Conservation (phyloP, 164 flowering plant genomes). For the Litsea cubeba region DNA sequence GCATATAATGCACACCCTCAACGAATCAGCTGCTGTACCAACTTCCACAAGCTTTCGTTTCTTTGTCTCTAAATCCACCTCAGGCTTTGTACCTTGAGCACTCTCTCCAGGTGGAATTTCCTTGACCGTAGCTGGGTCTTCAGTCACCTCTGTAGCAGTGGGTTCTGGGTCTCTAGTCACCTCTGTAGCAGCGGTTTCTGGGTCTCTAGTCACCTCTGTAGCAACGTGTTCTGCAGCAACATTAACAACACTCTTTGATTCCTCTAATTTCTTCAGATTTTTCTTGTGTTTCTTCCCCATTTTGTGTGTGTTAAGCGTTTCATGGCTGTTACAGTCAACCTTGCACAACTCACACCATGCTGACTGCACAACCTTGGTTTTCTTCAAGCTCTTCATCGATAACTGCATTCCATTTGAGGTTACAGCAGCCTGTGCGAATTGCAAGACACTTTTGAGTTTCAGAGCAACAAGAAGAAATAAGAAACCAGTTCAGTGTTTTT, state of each 20-base stretch:
- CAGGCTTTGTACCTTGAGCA: slow-evolving; percentile 1
- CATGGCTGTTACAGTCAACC: slow-evolving; percentile 46
- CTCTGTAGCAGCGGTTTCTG: not conserved
- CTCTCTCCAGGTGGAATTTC: slow-evolving; percentile 10
- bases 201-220: not conserved
- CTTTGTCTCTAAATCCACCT: slow-evolving; percentile 44
- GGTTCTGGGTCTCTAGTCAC: not conserved
- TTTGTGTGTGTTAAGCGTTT: slow-evolving; percentile 45
- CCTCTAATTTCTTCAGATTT: slow-evolving; percentile 37
- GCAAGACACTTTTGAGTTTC: too few species aligned
- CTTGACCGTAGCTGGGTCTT: slow-evolving; percentile 26
- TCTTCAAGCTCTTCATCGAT: slow-evolving; percentile 28
- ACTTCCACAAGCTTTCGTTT: slow-evolving; percentile 40
- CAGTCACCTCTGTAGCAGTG: not conserved
- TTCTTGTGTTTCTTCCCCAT: slow-evolving; percentile 61
- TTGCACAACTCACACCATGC: slow-evolving; percentile 60
- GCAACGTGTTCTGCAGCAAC: not conserved
- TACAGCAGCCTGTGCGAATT: slow-evolving; percentile 20
- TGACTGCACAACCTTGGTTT: slow-evolving; percentile 43
- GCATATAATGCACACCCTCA: slow-evolving; percentile 41
- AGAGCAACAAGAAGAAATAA: too few species aligned
- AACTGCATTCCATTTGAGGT: slow-evolving; percentile 20
- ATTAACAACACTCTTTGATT: not conserved
- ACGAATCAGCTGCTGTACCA: slow-evolving; percentile 46
- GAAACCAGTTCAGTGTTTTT: too few species aligned